phyloP scores from a whole-genome alignment of 306 rosid species.

The Potentilla sterilis region DNA sequence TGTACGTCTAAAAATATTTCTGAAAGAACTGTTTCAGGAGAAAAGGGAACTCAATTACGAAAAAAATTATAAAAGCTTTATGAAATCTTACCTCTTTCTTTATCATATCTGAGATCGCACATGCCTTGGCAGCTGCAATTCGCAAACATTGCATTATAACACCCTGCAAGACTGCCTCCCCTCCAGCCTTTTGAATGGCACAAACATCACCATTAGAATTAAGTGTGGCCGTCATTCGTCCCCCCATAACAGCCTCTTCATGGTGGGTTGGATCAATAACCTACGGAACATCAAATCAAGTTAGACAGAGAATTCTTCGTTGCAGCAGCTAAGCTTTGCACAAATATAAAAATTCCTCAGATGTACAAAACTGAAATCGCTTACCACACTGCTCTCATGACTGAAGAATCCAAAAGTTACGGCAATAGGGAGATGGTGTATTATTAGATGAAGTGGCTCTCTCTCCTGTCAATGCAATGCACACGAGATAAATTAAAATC shows the following conservation, averaged over 20 bases:
- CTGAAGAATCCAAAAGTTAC: slow-evolving; percentile 87
- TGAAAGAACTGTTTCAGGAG: not conserved
- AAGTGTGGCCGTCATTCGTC: slow-evolving; percentile 83
- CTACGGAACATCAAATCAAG: slow-evolving; percentile 34
- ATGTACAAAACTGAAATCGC: slow-evolving; percentile 3
- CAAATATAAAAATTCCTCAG: slow-evolving; percentile 12
- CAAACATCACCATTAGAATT: slow-evolving; percentile 85
- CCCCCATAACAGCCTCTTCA: slow-evolving; percentile 90
- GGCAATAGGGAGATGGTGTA: slow-evolving; percentile 94
- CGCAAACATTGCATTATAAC: slow-evolving; percentile 78
- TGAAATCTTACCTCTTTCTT: slow-evolving; percentile 56
- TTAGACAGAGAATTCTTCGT: slow-evolving; percentile 8
- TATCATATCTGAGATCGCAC: slow-evolving; percentile 72
- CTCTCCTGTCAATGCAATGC: slow-evolving; percentile 54
- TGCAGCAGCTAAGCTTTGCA: slow-evolving; percentile 15
- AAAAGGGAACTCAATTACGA: too few relatives aligned
- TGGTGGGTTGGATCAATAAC: slow-evolving; percentile 84
- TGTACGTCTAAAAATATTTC: not conserved
- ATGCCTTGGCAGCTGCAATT: slow-evolving; percentile 80
- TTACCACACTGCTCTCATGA: slow-evolving; percentile 60
- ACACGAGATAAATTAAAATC: not conserved
- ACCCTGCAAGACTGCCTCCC: slow-evolving; percentile 59
- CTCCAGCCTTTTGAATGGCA: slow-evolving; percentile 92
- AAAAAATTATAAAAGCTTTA: too few relatives aligned
- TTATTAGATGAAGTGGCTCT: slow-evolving; percentile 79